phyloP scores from a whole-genome alignment of 1,139 yeast species.

The Sugiyamaella pinicola region DNA sequence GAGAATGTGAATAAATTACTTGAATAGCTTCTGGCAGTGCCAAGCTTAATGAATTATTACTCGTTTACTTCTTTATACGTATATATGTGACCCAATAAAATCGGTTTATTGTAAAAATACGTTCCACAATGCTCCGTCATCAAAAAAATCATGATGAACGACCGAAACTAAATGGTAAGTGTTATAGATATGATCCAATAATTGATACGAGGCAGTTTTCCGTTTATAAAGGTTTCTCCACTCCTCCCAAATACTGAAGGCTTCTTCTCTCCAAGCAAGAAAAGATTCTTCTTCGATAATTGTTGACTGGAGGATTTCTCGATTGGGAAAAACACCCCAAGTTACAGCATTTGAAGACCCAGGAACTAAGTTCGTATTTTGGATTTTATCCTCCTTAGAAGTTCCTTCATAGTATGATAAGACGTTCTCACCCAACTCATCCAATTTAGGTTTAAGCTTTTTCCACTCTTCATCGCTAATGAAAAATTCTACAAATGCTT shows the following conservation, averaged over 20 bases:
- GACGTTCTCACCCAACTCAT: conserved; percentile 47
- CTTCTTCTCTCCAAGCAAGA: conserved; percentile 92
- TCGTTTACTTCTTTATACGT: neutral
- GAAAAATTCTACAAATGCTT: conserved; percentile 90
- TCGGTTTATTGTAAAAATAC: conserved; percentile 42
- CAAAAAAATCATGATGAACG: conserved; percentile 79
- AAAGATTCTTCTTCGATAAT: conserved; percentile 86
- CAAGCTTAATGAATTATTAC: neutral
- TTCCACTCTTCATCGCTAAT: conserved; percentile 73
- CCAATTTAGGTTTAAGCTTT: conserved; percentile 55
- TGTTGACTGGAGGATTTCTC: conserved; percentile 85
- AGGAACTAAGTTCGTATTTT: conserved; percentile 56
- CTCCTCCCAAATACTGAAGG: conserved; percentile 85
- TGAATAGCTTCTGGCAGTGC: neutral
- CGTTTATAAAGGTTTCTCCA: conserved; percentile 83
- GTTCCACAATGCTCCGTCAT: conserved; percentile 80
- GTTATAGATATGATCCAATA: conserved; percentile 62
- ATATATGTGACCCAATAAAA: neutral
- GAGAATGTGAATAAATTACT: conserved; percentile 21
- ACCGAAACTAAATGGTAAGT: conserved; percentile 77
- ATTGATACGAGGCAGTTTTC: conserved; percentile 55
- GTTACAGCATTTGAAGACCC: conserved; percentile 75
- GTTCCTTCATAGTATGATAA: conserved; percentile 76
- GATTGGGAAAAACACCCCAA: conserved; percentile 93
- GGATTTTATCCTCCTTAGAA: conserved; percentile 43